Conservation (phyloP, 805 yeast species). For the Ogataea glucozyma region DNA sequence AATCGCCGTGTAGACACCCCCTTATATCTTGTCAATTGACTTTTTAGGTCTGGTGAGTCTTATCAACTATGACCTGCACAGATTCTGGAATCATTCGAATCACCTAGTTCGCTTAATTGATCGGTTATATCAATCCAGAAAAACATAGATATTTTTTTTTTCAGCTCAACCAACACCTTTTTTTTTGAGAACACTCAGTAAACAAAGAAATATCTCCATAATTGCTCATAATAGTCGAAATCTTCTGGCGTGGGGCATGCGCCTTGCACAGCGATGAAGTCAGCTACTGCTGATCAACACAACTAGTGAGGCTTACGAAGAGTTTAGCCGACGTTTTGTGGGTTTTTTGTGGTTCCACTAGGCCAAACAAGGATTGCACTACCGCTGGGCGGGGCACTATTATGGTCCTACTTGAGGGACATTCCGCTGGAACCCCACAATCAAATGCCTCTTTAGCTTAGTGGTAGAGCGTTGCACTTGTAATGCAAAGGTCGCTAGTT, state of each 20-base stretch:
- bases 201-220: too few relatives aligned
- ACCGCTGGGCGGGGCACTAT: slow-evolving; percentile 2
- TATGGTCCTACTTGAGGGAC: background rate
- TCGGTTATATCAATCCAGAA: background rate
- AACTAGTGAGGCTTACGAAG: background rate
- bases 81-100: too few relatives aligned
- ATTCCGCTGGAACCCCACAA: background rate
- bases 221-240: too few relatives aligned
- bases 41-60: too few relatives aligned
- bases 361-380: background rate
- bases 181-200: too few relatives aligned
- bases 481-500: slow-evolving; percentile 97
- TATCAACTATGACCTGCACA: too few relatives aligned
- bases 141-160: background rate
- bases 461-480: slow-evolving; percentile 99
- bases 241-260: too few relatives aligned
- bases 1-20: too few relatives aligned
- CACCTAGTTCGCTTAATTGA: too few relatives aligned
- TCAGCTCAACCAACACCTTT: background rate
- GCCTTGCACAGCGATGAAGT: too few relatives aligned
- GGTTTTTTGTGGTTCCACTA: background rate
- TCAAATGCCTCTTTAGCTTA: slow-evolving; percentile 86
- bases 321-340: background rate
- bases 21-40: too few relatives aligned
- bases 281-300: too few relatives aligned